Base-by-base conservation (phyloP, 176 grass and related monocot species). In the Triticum monococcum region DNA sequence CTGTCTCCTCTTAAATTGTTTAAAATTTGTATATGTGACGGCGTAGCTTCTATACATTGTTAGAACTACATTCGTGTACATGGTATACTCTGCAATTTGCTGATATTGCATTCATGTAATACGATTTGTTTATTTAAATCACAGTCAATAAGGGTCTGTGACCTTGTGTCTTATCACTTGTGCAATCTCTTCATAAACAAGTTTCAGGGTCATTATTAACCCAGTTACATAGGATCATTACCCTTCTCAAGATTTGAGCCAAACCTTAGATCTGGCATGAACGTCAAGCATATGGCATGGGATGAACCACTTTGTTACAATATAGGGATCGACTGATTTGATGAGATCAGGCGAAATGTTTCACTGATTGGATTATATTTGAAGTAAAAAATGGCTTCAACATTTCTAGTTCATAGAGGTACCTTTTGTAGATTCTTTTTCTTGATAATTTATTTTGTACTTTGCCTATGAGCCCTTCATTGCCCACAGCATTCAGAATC, bases 81-180 rank as follows among this genome's bases (percentile, higher is more conserved):
- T 81, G 48, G n/a, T 46, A 46, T 46, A 46, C 43, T 72, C 36
- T 74, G 18, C 9, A 62, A 25, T 67, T 30, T 89, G 31, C 12
- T 75, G 5, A 12, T 13, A 30, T 61, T 75, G 22, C 32, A 85
- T 76, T 46, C 3, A 22, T 85, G 77, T 85, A 81, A 48, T 68
- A 80, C 31, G 1, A 83, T 80, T 78, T 65, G 11, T 87, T 78
- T 4, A 4, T 78, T 24, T 63, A 70, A 88, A 83, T 46, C 3
- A 5, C 0, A 72, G 12, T 71, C 16, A 63, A 67, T 71, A 50
- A 36, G 43, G 45, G 50, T 31, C 3, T 48, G 8, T 13, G 33
- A 14, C 25, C 9, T 9, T 14, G 31, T n/a, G 24, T 40, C 40
- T 50, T 9, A 9, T 52, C 26, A 35, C 25, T 35, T 57, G 20